A percentile compares a stretch with the other conserved stretches of the same genome.
Evolutionary conservation across 2,329 filamentous ascomycete species (phyloP).

Genomic region (Didymella exigua): DNA sequence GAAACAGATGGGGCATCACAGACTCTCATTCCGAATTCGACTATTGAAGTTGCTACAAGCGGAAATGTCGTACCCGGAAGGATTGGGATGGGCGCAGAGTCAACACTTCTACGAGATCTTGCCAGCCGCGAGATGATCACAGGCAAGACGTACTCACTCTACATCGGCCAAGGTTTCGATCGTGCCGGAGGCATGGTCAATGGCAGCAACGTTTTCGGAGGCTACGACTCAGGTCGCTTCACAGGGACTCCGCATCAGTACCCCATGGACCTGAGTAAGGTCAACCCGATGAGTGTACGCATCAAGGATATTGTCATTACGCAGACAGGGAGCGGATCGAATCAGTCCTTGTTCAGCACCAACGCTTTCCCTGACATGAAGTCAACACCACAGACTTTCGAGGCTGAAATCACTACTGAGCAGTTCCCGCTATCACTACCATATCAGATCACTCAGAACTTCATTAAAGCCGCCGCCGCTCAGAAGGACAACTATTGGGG

Average conservation of each 20-base stretch:
- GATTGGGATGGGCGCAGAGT: slow-evolving; percentile 50
- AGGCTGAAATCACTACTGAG: slow-evolving; percentile 51
- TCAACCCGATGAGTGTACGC: slow-evolving; percentile 47
- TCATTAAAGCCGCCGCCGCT: slow-evolving; percentile 45
- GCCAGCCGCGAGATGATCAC: slow-evolving; percentile 44
- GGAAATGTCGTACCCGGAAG: slow-evolving; percentile 42
- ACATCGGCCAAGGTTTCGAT: slow-evolving; percentile 51
- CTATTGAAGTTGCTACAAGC: slow-evolving; percentile 42
- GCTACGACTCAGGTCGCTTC: slow-evolving; percentile 53
- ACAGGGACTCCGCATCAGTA: slow-evolving; percentile 43
- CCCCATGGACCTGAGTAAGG: slow-evolving; percentile 36
- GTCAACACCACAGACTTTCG: slow-evolving; percentile 40
- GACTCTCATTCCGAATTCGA: slow-evolving; percentile 44
- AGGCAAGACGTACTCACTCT: slow-evolving; percentile 51
- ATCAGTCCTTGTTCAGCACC: slow-evolving; percentile 46
- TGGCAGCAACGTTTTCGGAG: slow-evolving; percentile 52
- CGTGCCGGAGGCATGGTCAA: slow-evolving; percentile 50
- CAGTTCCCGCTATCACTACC: slow-evolving; percentile 52
- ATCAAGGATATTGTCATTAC: slow-evolving; percentile 50
- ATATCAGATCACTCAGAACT: slow-evolving; percentile 49
- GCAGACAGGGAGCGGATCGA: slow-evolving; percentile 33
- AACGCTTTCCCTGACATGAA: slow-evolving; percentile 40
- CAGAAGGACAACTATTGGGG: slow-evolving; percentile 46
- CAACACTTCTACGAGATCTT: slow-evolving; percentile 49
- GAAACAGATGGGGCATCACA: slow-evolving; percentile 46